phyloP scores from a whole-genome alignment of 306 rosid species.

The Ziziphus jujuba region DNA sequence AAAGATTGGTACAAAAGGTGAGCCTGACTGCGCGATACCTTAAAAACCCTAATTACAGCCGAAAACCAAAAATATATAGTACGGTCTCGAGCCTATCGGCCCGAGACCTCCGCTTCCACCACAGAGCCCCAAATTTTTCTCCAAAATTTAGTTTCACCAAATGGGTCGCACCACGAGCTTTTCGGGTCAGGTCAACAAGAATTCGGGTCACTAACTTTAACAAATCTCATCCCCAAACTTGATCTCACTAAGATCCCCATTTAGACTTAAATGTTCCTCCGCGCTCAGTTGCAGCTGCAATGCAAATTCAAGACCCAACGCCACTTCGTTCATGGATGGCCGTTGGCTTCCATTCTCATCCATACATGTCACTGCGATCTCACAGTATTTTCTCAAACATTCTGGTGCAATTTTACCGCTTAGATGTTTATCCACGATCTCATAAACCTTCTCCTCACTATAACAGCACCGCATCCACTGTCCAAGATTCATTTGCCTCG shows the following conservation, averaged over 20 bases:
- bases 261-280: not conserved
- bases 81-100: too few relatives aligned
- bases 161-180: too few relatives aligned
- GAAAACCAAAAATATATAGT: too few relatives aligned
- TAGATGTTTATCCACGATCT: conserved; percentile 18
- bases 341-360: conserved; percentile 16
- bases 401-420: conserved; percentile 20
- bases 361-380: conserved; percentile 18
- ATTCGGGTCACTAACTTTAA: too few relatives aligned
- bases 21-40: too few relatives aligned
- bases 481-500: conserved; percentile 28
- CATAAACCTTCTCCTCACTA: not conserved
- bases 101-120: too few relatives aligned
- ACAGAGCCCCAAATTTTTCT: too few relatives aligned
- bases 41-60: too few relatives aligned
- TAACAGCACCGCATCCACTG: conserved; percentile 34
- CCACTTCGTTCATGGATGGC: conserved; percentile 30
- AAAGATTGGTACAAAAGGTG: too few relatives aligned
- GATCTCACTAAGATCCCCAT: not conserved
- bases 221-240: not conserved
- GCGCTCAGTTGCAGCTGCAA: conserved; percentile 8
- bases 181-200: too few relatives aligned
- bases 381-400: too few relatives aligned
- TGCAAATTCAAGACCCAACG: conserved; percentile 24
- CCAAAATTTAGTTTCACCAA: too few relatives aligned